Evolutionary conservation across 108 stramenopile genomes (phyloP).

Genomic region (Cyclostephanos tholiformis): DNA sequence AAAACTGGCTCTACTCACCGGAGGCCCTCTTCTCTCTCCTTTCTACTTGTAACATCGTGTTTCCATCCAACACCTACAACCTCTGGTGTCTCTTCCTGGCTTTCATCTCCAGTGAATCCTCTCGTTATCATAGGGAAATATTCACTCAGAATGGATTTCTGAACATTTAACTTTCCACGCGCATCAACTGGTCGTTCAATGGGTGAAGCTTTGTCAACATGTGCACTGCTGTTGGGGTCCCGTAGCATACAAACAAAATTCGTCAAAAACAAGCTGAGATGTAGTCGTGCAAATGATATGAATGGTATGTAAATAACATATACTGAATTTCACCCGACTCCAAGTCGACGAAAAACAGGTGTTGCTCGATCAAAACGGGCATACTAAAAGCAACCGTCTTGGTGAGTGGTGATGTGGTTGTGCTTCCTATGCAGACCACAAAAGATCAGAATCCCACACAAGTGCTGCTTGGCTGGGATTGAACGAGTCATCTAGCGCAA

Average conservation of each 20-base stretch:
- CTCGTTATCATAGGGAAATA: conserved; percentile 86
- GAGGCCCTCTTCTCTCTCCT: conserved; percentile 81
- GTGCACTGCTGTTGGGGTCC: conserved; percentile 6
- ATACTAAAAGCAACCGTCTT: background rate
- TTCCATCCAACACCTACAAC: conserved; percentile 84
- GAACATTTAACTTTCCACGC: conserved; percentile 31
- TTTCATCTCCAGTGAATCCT: conserved; percentile 63
- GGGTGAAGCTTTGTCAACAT: conserved; percentile 14
- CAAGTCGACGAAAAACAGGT: conserved; percentile 16
- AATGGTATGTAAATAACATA: conserved; percentile 12
- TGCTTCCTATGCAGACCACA: conserved; percentile 14
- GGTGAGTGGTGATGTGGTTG: background rate
- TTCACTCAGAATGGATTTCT: conserved; percentile 52
- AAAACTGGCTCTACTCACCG: conserved; percentile 47
- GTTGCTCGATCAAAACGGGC: background rate
- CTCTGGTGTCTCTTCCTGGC: conserved; percentile 54
- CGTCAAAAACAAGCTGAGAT: background rate
- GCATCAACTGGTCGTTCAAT: conserved; percentile 13
- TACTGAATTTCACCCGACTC: conserved; percentile 8
- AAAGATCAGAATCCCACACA: conserved; percentile 5
- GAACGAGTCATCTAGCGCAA: conserved; percentile 22
- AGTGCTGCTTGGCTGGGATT: conserved; percentile 2
- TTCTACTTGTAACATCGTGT: conserved; percentile 74
- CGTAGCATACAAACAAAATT: background rate
- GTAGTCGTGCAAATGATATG: conserved; percentile 11